phyloP scores from a whole-genome alignment of 371 early-diverging fungal species.

The Mortierella sp. region DNA sequence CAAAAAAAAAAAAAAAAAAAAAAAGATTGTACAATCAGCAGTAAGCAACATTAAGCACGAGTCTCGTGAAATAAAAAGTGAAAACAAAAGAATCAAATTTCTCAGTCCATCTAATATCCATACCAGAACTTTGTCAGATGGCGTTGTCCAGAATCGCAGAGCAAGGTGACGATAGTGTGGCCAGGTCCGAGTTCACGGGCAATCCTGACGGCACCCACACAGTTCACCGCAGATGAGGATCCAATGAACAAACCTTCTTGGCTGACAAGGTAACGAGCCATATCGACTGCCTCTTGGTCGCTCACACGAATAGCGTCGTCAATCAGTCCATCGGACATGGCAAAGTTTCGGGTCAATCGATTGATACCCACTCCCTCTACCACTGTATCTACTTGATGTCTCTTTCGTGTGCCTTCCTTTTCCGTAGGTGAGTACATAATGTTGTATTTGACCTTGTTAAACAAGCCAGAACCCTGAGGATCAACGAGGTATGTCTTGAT shows the following conservation, averaged over 20 bases:
- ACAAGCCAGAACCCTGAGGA: slow-evolving; percentile 94
- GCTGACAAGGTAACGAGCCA: slow-evolving; percentile 87
- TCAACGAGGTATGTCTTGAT: slow-evolving; percentile 87
- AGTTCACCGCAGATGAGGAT: slow-evolving; percentile 92
- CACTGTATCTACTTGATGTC: slow-evolving; percentile 96
- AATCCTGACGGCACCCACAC: slow-evolving; percentile 85
- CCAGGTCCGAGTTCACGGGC: slow-evolving; percentile 81
- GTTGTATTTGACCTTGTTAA: slow-evolving; percentile 89
- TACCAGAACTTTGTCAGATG: slow-evolving; percentile 90
- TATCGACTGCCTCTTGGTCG: slow-evolving; percentile 91
- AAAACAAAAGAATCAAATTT: not conserved
- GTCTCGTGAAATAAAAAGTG: not conserved
- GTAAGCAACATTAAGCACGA: not conserved
- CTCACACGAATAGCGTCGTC: slow-evolving; percentile 90
- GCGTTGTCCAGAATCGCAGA: slow-evolving; percentile 87
- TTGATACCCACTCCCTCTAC: slow-evolving; percentile 98
- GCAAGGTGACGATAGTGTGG: slow-evolving; percentile 83
- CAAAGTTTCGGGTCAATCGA: slow-evolving; percentile 92
- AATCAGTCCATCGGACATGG: slow-evolving; percentile 65
- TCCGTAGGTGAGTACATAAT: slow-evolving; percentile 91
- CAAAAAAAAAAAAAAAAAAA: not conserved
- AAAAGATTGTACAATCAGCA: not conserved
- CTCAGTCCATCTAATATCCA: slow-evolving; percentile 4
- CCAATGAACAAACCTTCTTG: slow-evolving; percentile 94
- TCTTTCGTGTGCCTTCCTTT: slow-evolving; percentile 88